Base-by-base conservation (phyloP, 2,329 filamentous ascomycete species). In the Penicillium sp. region DNA sequence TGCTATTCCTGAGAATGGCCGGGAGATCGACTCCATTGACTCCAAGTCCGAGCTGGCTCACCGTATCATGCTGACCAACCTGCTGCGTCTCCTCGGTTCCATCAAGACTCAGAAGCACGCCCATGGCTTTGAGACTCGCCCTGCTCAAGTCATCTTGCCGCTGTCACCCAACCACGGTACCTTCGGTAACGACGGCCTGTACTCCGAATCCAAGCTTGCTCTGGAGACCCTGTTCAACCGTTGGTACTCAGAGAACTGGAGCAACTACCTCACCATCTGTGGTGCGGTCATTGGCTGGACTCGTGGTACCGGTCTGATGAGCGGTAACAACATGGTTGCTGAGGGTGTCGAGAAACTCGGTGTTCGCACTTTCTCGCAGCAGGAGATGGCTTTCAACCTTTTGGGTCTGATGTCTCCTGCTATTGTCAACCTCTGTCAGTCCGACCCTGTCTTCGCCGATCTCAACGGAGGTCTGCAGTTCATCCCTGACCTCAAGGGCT, bases 251-350 rank as follows among this genome's bases (percentile, higher is more conserved):
- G 94, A 99, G 79, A 92, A 86, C 79, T 99, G 94, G 94, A 88
- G 86, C 63, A 93, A 93, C 79, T 99, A 95, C 80, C 90, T 99
- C 68, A 97, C 93, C 57, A 94, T 99, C 66, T 99, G 94, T 67
- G 94, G 94, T 80, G 93, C 93, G 60, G 91, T 97, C 75, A 99
- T 99, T 72, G 94, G 94, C 60, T 99, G 94, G 94, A 99, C 94
- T 66, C 93, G 94, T 79, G 94, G 93, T 63, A 99, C 94, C 60
- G 94, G 94, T 72, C 86, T 99, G 67, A 99, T 99, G 93, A 90
- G 89, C 64, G 92, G 89, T 69, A 97, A 97, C 82, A 97, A 99
- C 76, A 87, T 97, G 67, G 92, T 97, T 62, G 94, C 94, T 33
- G 93, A 97, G 74, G 94, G 93, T 57, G 91, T 99, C 54, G 94